These are phyloP conservation scores for Carex myosuroides DNA, from an alignment of 176 grass and related monocot species.

Conservation along the genomic window DNA sequence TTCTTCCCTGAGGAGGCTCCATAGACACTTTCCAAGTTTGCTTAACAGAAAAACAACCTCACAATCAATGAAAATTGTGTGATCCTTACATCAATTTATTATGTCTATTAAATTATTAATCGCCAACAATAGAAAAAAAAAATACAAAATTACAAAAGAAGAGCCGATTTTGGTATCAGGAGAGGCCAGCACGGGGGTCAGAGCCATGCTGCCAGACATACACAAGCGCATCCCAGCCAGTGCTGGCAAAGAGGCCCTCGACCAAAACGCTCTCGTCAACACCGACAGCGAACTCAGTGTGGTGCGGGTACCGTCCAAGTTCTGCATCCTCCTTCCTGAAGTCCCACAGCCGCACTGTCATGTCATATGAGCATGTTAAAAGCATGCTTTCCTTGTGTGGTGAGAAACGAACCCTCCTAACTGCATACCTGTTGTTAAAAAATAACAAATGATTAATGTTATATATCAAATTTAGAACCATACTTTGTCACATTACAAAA, in stretches of 20 bases:
- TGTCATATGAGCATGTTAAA: slow-evolving; percentile 86
- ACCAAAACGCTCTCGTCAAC: slow-evolving; percentile 85
- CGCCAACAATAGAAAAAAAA: not conserved
- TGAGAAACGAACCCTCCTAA: slow-evolving; percentile 74
- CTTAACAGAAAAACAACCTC: not conserved
- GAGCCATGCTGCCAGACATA: slow-evolving; percentile 72
- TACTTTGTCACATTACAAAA: not conserved
- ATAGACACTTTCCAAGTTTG: not conserved
- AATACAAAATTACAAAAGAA: slow-evolving; percentile 12
- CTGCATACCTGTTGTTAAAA: slow-evolving; percentile 37
- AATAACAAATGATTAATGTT: not conserved
- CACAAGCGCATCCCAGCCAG: slow-evolving; percentile 78
- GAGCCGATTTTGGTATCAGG: slow-evolving; percentile 1
- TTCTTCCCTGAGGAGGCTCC: not conserved
- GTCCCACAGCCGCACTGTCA: slow-evolving; percentile 92
- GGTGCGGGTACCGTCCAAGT: slow-evolving; percentile 51
- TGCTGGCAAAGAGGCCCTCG: slow-evolving; percentile 64
- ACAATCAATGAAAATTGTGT: not conserved
- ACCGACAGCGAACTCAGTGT: slow-evolving; percentile 73
- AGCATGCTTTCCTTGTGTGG: slow-evolving; percentile 67
- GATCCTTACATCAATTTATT: not conserved
- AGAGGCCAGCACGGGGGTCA: slow-evolving; percentile 47
- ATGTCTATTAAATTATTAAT: slow-evolving; percentile 3
- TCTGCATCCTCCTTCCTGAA: slow-evolving; percentile 66
- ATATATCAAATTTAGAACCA: not conserved